phyloP scores from a whole-genome alignment of 169 alveolate genomes.

The Babesia sp. region DNA sequence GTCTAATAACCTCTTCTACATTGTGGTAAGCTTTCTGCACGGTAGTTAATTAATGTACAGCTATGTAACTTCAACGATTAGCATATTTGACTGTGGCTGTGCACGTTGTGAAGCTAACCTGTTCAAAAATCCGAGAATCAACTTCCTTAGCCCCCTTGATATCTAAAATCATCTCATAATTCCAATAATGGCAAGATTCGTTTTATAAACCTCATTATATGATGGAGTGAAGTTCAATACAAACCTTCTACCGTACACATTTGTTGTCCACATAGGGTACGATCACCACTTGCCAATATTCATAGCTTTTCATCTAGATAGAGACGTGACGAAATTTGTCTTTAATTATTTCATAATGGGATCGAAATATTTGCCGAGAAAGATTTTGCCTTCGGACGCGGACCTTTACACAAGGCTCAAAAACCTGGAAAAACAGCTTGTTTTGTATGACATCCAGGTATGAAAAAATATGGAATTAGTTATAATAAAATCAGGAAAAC shows the following conservation, averaged over 20 bases:
- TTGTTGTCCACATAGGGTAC: background rate
- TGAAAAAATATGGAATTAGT: background rate
- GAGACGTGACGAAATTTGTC: background rate
- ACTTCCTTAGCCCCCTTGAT: conserved; percentile 34
- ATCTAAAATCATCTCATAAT: conserved; percentile 11
- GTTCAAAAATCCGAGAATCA: conserved; percentile 42
- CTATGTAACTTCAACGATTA: background rate
- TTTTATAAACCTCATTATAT: background rate
- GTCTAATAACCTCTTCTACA: conserved; percentile 35
- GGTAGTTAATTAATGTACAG: background rate
- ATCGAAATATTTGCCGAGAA: conserved; percentile 10
- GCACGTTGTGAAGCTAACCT: conserved; percentile 18
- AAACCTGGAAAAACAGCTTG: conserved; percentile 84
- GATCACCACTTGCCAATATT: background rate
- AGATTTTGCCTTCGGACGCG: conserved; percentile 9
- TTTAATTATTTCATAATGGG: background rate
- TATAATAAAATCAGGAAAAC: conserved; percentile 80
- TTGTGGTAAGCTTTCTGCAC: conserved; percentile 38
- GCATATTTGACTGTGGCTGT: background rate
- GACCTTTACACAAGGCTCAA: conserved; percentile 81
- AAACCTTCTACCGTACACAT: conserved; percentile 9
- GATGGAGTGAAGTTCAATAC: background rate
- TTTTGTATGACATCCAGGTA: conserved; percentile 80
- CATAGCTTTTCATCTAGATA: background rate
- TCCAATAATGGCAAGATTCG: background rate